These are phyloP conservation scores for Eragrostis curvula DNA, from an alignment of 176 grass and related monocot genomes.

Conservation along the genomic window DNA sequence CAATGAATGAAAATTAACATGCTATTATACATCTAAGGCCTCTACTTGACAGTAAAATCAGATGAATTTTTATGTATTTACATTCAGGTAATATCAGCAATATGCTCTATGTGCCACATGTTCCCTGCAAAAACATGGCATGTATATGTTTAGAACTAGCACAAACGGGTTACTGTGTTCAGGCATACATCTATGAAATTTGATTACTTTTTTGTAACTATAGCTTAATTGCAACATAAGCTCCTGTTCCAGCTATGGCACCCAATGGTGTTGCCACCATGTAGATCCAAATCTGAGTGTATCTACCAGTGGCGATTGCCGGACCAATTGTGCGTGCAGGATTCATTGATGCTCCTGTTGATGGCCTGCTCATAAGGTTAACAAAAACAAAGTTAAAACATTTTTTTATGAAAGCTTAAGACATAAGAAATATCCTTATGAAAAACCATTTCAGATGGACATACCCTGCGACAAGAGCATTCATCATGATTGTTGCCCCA, in stretches of 20 bases:
- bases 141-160: neutral
- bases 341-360: slow-evolving; percentile 57
- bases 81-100: neutral
- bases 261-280: slow-evolving; percentile 34
- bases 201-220: neutral
- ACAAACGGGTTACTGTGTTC: neutral
- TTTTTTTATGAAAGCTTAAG: neutral
- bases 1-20: too few species aligned
- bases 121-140: neutral
- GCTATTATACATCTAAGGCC: too few species aligned
- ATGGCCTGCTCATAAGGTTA: slow-evolving; percentile 17
- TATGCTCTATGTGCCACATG: neutral
- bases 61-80: too few species aligned
- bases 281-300: slow-evolving; percentile 48
- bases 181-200: neutral
- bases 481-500: slow-evolving; percentile 52
- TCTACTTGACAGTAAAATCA: too few species aligned
- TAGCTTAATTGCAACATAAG: slow-evolving; percentile 39
- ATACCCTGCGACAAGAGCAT: slow-evolving; percentile 53
- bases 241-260: slow-evolving; percentile 40
- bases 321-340: slow-evolving; percentile 43
- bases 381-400: neutral
- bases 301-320: slow-evolving; percentile 39
- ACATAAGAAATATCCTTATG: neutral
- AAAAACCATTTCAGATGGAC: neutral